Conservation (phyloP, 2,329 filamentous ascomycete species). For the Fusarium anguioides region DNA sequence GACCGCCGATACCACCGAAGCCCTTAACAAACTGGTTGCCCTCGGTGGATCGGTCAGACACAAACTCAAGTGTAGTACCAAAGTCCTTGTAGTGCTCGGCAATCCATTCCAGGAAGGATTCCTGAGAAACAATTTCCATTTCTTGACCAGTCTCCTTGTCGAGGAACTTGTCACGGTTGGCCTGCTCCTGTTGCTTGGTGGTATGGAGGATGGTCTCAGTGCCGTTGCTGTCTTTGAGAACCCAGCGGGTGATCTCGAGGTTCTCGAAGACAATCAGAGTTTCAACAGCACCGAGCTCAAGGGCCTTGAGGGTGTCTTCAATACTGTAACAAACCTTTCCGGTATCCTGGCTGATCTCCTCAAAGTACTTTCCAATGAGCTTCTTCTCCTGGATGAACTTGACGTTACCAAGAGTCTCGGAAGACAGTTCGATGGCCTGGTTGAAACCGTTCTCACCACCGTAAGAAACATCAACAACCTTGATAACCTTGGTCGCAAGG, state of each 20-base stretch:
- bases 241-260: conserved; percentile 92
- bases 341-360: conserved; percentile 98
- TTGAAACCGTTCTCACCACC: conserved; percentile 99
- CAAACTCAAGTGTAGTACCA: conserved; percentile 94
- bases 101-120: conserved; percentile 99
- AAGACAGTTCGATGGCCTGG: conserved; percentile 95
- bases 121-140: conserved; percentile 91
- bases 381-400: conserved; percentile 99
- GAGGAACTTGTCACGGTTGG: conserved; percentile 85
- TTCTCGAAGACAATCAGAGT: conserved; percentile 97
- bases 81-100: conserved; percentile 99
- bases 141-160: conserved; percentile 96
- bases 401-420: conserved; percentile 97
- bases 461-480: conserved; percentile 98
- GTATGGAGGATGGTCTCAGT: conserved; percentile 83
- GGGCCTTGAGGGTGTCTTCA: conserved; percentile 95
- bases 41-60: conserved; percentile 96
- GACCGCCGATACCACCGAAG: conserved; percentile 96
- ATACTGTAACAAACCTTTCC: conserved; percentile 98
- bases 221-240: conserved; percentile 82
- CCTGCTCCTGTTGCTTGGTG: conserved; percentile 79
- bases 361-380: conserved; percentile 98
- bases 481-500: conserved; percentile 95
- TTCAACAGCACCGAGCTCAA: conserved; percentile 95
- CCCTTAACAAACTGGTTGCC: conserved; percentile 99